Conservation (phyloP, 345 rosid species). For the Brassica incana region DNA sequence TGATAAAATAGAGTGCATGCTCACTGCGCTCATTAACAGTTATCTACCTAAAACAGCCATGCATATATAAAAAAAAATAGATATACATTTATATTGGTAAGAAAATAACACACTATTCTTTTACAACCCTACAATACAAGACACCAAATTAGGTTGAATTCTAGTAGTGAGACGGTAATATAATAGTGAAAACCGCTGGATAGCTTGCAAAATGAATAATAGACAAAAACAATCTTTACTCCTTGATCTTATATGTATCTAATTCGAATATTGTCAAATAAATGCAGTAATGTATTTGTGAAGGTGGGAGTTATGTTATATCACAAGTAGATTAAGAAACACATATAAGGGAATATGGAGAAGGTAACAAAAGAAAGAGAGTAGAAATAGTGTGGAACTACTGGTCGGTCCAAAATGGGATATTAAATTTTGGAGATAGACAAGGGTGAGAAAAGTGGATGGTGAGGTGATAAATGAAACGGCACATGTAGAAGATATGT, state of each 20-base stretch:
- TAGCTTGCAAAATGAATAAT: neutral
- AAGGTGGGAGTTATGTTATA: neutral
- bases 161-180: neutral
- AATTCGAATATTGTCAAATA: neutral
- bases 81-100: neutral
- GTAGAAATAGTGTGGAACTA: slow-evolving; percentile 10
- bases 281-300: neutral
- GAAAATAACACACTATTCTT: neutral
- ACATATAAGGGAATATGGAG: neutral
- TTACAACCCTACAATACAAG: neutral
- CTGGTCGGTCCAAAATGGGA: slow-evolving; percentile 10
- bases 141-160: slow-evolving; percentile 9
- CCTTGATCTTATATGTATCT: neutral
- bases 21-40: slow-evolving; percentile 31
- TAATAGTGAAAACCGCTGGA: neutral
- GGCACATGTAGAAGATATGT: slow-evolving; percentile 27
- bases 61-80: neutral
- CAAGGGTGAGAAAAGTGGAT: slow-evolving; percentile 20
- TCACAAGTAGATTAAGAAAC: neutral
- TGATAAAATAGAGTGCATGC: slow-evolving; percentile 29
- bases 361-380: neutral
- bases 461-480: slow-evolving; percentile 24
- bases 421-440: slow-evolving; percentile 13
- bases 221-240: neutral
- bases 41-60: slow-evolving; percentile 29